Conservation (phyloP, 495 filamentous ascomycete species). For the Daldinia loculata region DNA sequence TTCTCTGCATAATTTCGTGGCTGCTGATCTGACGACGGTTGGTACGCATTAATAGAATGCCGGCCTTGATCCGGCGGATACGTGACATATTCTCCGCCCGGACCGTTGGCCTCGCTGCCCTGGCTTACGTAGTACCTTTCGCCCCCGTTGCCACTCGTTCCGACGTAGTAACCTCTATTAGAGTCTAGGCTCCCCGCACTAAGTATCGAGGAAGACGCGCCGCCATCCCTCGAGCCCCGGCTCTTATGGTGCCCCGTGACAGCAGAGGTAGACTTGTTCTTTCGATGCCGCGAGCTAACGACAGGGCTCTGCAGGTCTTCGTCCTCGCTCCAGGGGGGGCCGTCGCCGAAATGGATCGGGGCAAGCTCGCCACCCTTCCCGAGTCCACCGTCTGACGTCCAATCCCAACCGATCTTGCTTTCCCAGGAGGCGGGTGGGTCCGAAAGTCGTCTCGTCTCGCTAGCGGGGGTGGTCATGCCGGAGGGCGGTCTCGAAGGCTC, state of each 20-base stretch:
- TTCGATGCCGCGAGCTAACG: conserved; percentile 77
- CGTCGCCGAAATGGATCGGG: conserved; percentile 86
- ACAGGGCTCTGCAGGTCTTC: conserved; percentile 95
- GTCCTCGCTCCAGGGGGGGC: conserved; percentile 96
- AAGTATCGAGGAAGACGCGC: conserved; percentile 50
- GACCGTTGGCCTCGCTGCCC: conserved; percentile 72
- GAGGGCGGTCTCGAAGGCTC: conserved; percentile 73
- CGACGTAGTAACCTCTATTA: conserved; percentile 71
- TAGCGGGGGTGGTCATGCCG: conserved; percentile 82
- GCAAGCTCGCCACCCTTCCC: conserved; percentile 71
- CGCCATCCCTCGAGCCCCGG: conserved; percentile 57
- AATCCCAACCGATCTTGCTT: conserved; percentile 64
- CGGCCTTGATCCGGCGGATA: conserved; percentile 73
- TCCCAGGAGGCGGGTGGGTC: conserved; percentile 77
- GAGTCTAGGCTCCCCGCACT: conserved; percentile 55
- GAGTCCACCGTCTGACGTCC: conserved; percentile 53
- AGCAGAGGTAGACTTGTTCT: conserved; percentile 77
- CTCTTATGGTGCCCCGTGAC: conserved; percentile 47
- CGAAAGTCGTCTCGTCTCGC: conserved; percentile 80
- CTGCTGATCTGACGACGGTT: conserved; percentile 50
- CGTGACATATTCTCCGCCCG: conserved; percentile 81
- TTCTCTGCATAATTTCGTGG: conserved; percentile 67
- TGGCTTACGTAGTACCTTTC: conserved; percentile 81
- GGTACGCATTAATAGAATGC: conserved; percentile 60
- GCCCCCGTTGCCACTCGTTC: conserved; percentile 75